Percentiles rank a stretch among this genome's conserved stretches.
phyloP scores from a whole-genome alignment of 208 protist species.

The Crithidia expoeki region DNA sequence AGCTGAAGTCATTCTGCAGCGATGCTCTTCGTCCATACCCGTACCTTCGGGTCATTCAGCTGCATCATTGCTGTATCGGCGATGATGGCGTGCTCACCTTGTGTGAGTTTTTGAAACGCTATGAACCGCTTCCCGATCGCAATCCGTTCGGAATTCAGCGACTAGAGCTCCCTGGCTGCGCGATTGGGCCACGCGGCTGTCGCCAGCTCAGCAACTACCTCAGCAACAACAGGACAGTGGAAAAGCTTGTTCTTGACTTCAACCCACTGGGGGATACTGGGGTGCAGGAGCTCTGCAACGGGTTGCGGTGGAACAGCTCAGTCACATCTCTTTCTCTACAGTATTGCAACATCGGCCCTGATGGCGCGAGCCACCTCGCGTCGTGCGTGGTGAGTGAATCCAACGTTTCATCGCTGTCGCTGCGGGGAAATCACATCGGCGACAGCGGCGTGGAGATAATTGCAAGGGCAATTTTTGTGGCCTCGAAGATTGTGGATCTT shows the following conservation, averaged over 20 bases:
- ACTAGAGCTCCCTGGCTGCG: conserved; percentile 78
- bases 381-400: conserved; percentile 71
- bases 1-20: conserved; percentile 56
- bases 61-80: conserved; percentile 69
- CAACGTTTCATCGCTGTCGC: conserved; percentile 66
- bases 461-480: conserved; percentile 55
- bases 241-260: conserved; percentile 76
- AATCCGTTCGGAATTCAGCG: conserved; percentile 86
- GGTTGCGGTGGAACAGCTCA: conserved; percentile 83
- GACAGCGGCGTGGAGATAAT: conserved; percentile 70
- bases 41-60: conserved; percentile 72
- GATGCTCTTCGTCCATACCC: conserved; percentile 70
- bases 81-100: conserved; percentile 86
- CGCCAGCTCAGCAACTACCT: conserved; percentile 70
- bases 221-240: conserved; percentile 72
- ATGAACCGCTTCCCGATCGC: conserved; percentile 65
- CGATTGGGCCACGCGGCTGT: conserved; percentile 68
- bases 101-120: conserved; percentile 75
- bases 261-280: conserved; percentile 81
- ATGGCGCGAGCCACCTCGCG: conserved; percentile 55
- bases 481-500: conserved; percentile 62
- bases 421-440: conserved; percentile 73
- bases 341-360: conserved; percentile 65
- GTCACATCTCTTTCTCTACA: conserved; percentile 76
- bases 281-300: conserved; percentile 59